Evolutionary conservation across 176 grass and related monocot species (phyloP), one percentile per base, ranked within the genome.

Genomic region (Carex littledalei): DNA sequence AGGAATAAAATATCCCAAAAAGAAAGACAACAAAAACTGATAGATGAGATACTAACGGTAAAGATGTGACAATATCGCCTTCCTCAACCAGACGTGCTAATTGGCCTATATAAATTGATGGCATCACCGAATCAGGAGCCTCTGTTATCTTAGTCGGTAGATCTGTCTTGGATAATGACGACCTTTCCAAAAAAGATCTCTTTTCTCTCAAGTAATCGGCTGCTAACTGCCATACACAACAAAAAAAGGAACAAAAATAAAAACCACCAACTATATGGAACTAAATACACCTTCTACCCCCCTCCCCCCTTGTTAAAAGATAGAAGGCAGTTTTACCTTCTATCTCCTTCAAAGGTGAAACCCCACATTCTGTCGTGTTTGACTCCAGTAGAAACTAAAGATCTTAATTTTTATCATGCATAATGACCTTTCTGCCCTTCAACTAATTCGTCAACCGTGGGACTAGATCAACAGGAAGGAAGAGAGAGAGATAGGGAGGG

Each of bases 151-250:
- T 88, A 18, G 47, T 75, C 49, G 91, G 80, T 79, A 89, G 85
- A 56, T 92, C 92, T 71, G 8, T 63, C 29, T 49, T 88, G 65
- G 91, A 90, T 21, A 83, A 70, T 24, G 80, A 88, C 49, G 63
- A 68, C 16, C 37, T 67, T 79, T 99, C 96, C 47, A 99, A 85
- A 84, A 80, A 87, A 86, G 83, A 89, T 89, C 96, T 94, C 85
- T 95, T 99, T 78, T 99, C 96, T 88, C 91, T 92, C 89, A 99
- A 84, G 87, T 99, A 94, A 87, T 82, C 92, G 75, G 93, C 96
- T 8, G 96, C 93, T 89, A 99, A 88, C 96, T 99, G 85, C 78
- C 64, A 95, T 21, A 91, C 61, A 90, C 71, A 94, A 84, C 58
- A 49, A 86, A 89, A 89, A 94, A 73, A 55, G 58, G 55, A 64